A percentile compares a stretch with the other conserved stretches of the same genome.
Conservation (phyloP, 1,139 yeast genomes). For the Blastobotrys malaysiensis region DNA sequence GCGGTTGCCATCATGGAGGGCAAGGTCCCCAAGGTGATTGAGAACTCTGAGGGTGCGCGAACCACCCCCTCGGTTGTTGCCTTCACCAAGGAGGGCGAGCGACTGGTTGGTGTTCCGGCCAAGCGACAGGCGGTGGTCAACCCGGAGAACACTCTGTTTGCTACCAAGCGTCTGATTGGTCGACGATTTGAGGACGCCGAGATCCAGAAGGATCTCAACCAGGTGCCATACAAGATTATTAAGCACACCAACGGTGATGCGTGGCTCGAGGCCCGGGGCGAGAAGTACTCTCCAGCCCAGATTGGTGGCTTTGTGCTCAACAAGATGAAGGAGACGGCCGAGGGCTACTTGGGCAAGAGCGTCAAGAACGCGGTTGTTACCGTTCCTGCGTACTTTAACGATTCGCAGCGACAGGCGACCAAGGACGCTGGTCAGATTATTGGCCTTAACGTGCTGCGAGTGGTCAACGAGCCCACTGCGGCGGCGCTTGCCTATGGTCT, state of each 20-base stretch:
- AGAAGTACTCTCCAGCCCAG: slow-evolving; percentile 86
- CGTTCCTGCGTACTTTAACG: slow-evolving; percentile 97
- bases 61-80: slow-evolving; percentile 99
- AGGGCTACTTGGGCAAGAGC: slow-evolving; percentile 77
- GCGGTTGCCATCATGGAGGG: slow-evolving; percentile 99
- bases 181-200: slow-evolving; percentile 94
- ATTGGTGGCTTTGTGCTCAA: slow-evolving; percentile 95
- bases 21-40: slow-evolving; percentile 90
- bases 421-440: slow-evolving; percentile 98
- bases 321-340: slow-evolving; percentile 98
- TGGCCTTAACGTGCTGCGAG: slow-evolving; percentile 93
- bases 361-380: slow-evolving; percentile 93
- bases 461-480: slow-evolving; percentile 98
- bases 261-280: slow-evolving; percentile 96
- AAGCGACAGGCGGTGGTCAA: slow-evolving; percentile 98
- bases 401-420: slow-evolving; percentile 98
- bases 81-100: slow-evolving; percentile 92
- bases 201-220: slow-evolving; percentile 93
- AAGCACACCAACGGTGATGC: slow-evolving; percentile 98
- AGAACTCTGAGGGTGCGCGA: slow-evolving; percentile 98
- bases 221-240: slow-evolving; percentile 95
- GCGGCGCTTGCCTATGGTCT: slow-evolving; percentile 98
- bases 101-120: slow-evolving; percentile 97
- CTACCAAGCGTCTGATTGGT: slow-evolving; percentile 98
- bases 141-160: slow-evolving; percentile 96